These are phyloP conservation scores for Panicum hallii DNA, from an alignment of 202 grass and related monocot genomes.

Conservation along the genomic window DNA sequence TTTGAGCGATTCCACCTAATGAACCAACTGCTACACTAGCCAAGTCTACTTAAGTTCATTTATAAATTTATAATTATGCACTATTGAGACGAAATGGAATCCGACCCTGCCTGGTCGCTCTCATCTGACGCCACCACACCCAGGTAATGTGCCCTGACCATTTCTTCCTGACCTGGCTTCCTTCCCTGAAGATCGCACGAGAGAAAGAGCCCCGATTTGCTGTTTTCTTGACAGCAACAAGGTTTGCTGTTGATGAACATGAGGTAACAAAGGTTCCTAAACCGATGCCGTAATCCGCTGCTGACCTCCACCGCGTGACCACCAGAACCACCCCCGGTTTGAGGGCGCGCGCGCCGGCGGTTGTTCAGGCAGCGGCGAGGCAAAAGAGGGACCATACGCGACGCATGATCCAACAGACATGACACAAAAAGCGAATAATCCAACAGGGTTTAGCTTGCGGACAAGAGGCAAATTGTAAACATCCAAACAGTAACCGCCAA, in stretches of 20 bases:
- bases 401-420: no score
- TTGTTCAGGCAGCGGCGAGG: neutral
- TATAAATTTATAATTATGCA: neutral
- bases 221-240: neutral
- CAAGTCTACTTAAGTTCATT: neutral
- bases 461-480: conserved; percentile 13
- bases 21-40: conserved; percentile 51
- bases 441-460: neutral
- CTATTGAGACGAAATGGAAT: neutral
- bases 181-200: neutral
- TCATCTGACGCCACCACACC: conserved; percentile 2
- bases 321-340: neutral
- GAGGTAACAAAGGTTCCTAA: conserved; percentile 31
- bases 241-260: neutral
- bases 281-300: conserved; percentile 33
- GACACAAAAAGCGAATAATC: neutral
- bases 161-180: neutral
- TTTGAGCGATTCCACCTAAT: conserved; percentile 34
- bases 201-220: neutral
- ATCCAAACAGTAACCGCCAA: neutral
- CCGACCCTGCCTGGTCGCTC: neutral
- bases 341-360: neutral
- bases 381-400: neutral
- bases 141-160: neutral
- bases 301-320: conserved; percentile 36